Evolutionary conservation across 441 rosid species (phyloP), one percentile per base, ranked within the genome.

Genomic region (Lagerstroemia fauriei): DNA sequence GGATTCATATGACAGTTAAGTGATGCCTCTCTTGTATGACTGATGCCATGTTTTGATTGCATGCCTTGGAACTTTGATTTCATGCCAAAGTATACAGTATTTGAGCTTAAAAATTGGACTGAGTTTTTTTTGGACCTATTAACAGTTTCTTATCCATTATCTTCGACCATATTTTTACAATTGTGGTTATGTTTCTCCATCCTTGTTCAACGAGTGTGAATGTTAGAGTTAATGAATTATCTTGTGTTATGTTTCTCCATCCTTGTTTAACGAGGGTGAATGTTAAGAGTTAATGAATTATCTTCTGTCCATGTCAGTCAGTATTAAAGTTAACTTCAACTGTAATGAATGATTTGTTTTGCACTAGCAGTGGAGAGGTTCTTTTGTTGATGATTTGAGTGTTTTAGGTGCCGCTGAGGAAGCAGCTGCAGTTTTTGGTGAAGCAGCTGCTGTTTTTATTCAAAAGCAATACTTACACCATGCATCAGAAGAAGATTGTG

Each of bases 401-500:
- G 50, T 73, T 78, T 68, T 83, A 95, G 99, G 95, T 85, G 94
- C 95, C 88, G 98, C 95, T 69, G 99, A 94, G 85, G 98, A 95
- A 86, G 93, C 94, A 76, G 85, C 90, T 87, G 90, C 87, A 69
- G 89, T 94, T 93, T 95, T 95, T 87, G 95, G 94, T 88, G 98
- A 94, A 86, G 85, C 92, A 85, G 98, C 98, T 86, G 93, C 92
- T 82, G 89, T 87, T 84, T 89, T 91, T 82, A 88, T 95, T 89
- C 96, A 95, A 87, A 95, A 93, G 90, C 96, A 92, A 86, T 92
- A 91, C 84, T 56, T 88, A 82, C 88, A 88, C 81, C 87, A 89
- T 81, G 88, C 87, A 83, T 85, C 86, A 57, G 88, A 68, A 83
- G 99, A 95, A 76, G 99, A 96, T 81, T 88, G 80, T 51, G 91